A percentile compares a stretch with the other conserved stretches of the same genome.
Evolutionary conservation across 768 basidiomycete species (phyloP).

Genomic region (Russula abietina): DNA sequence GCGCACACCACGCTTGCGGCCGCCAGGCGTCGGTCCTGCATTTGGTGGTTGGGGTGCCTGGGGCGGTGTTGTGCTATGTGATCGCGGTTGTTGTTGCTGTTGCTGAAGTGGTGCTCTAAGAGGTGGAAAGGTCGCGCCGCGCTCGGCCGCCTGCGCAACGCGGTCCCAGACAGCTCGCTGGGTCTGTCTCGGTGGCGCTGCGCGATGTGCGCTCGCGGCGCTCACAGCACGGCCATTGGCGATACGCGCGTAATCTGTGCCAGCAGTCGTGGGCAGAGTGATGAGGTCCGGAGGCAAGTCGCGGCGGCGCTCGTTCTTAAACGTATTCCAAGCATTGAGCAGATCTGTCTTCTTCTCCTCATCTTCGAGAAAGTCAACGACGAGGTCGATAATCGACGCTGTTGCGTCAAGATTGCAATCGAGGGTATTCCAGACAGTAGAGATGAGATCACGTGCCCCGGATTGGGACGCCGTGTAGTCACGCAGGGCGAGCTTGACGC

Average conservation of each 20-base stretch:
- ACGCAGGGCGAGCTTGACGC: constrained; percentile 68
- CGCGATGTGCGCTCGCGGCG: constrained; percentile 64
- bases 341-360: constrained; percentile 78
- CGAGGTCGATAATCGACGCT: constrained; percentile 60
- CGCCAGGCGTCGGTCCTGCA: constrained; percentile 33
- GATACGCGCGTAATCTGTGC: constrained; percentile 71
- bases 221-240: constrained; percentile 78
- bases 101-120: constrained; percentile 21
- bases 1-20: constrained; percentile 26
- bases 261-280: constrained; percentile 44
- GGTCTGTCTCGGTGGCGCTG: constrained; percentile 42
- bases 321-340: constrained; percentile 73
- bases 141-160: constrained; percentile 73
- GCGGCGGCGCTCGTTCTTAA: constrained; percentile 81
- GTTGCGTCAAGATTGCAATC: constrained; percentile 66
- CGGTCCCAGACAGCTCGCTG: constrained; percentile 78
- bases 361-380: constrained; percentile 76
- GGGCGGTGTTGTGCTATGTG: constrained; percentile 31
- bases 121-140: constrained; percentile 31
- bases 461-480: constrained; percentile 74
- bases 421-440: constrained; percentile 79
- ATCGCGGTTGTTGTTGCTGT: constrained; percentile 14
- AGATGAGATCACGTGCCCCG: constrained; percentile 77
- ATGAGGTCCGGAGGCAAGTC: constrained; percentile 69
- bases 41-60: constrained; percentile 26